Percentiles rank a stretch among this genome's conserved stretches.
These are phyloP conservation scores for Musa itinerans DNA, from an alignment of 176 grass and related monocot genomes.

Conservation along the genomic window DNA sequence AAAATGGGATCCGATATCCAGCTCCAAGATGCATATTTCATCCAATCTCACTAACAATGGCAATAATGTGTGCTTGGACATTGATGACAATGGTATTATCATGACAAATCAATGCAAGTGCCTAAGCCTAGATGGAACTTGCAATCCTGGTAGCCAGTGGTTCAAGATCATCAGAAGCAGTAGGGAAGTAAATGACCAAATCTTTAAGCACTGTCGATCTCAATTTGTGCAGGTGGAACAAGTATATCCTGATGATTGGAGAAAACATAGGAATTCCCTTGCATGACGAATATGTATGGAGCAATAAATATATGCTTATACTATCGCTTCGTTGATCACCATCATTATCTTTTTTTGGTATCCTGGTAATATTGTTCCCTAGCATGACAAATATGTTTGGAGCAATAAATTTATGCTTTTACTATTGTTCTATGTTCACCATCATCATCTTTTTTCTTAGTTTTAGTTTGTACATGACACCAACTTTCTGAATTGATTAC, in stretches of 20 bases:
- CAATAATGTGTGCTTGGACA: slow-evolving; percentile 60
- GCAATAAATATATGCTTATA: neutral
- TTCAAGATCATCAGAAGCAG: slow-evolving; percentile 69
- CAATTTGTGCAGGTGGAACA: neutral
- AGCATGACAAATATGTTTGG: too few relatives aligned
- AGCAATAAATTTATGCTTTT: too few relatives aligned
- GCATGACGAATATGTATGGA: neutral
- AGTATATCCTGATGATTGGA: neutral
- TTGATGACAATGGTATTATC: slow-evolving; percentile 34
- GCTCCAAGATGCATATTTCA: slow-evolving; percentile 70
- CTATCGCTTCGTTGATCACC: too few relatives aligned
- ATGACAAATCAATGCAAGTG: slow-evolving; percentile 67
- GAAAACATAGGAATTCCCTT: neutral
- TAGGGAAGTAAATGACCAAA: slow-evolving; percentile 24
- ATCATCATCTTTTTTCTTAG: too few relatives aligned
- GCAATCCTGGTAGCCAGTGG: slow-evolving; percentile 82
- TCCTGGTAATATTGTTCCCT: too few relatives aligned
- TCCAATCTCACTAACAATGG: slow-evolving; percentile 45
- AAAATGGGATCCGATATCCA: slow-evolving; percentile 62
- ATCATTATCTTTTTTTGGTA: too few relatives aligned
- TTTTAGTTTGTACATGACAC: too few relatives aligned
- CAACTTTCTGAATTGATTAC: too few relatives aligned
- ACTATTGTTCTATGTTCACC: too few relatives aligned
- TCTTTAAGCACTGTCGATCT: slow-evolving; percentile 10
- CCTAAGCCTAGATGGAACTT: slow-evolving; percentile 37